Evolutionary conservation across 148 eudicot genomes (phyloP), one percentile per base, ranked within the genome.

Genomic region (Dysphania ambrosioides): DNA sequence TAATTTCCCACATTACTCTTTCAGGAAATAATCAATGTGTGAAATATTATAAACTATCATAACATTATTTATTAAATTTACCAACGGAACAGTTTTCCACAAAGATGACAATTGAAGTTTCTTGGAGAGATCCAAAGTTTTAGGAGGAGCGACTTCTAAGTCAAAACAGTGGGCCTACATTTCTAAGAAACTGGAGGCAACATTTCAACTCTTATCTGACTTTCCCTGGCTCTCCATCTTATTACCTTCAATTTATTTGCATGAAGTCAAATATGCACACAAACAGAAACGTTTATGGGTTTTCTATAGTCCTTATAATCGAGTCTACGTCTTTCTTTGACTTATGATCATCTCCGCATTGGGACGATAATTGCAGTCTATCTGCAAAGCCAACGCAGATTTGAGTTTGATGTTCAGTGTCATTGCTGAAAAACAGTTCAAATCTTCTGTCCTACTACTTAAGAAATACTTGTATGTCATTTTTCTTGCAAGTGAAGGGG

Each of bases 301-400:
- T 30, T 58, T 88, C 89, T 35, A 94, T 76, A 1, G 96, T 92
- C 73, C 81, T 92, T 78, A 95, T 88, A 16, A 95, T 71, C 80
- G 92, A 77, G 68, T 95, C 97, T 68, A 97, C 97, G 13, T 89
- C 90, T 70, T 85, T 85, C 93, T 89, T 95, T 19, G 99, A 88
- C 74, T 89, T 86, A 85, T 82, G 51, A 95, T 88, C 78, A 95
- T 86, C 86, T 95, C 93, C 27, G 99, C 99, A 71, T 95, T 95
- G 24, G 97, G 99, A 12, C 94, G 84, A 82, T 95, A 97, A 62
- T 95, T 95, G 81, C 90, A 88, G 13, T 88, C 94, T 64, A 95
- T 84, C 98, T 94, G 91, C 86, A 85, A n/a, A n/a, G n/a, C n/a
- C n/a, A n/a, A 5, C 35, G 58, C 62, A 27, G 67, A 71, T 57